Percentiles rank a stretch among this genome's conserved stretches.
Conservation (phyloP, 495 filamentous ascomycete species). For the Annulohypoxylon maeteangense region DNA sequence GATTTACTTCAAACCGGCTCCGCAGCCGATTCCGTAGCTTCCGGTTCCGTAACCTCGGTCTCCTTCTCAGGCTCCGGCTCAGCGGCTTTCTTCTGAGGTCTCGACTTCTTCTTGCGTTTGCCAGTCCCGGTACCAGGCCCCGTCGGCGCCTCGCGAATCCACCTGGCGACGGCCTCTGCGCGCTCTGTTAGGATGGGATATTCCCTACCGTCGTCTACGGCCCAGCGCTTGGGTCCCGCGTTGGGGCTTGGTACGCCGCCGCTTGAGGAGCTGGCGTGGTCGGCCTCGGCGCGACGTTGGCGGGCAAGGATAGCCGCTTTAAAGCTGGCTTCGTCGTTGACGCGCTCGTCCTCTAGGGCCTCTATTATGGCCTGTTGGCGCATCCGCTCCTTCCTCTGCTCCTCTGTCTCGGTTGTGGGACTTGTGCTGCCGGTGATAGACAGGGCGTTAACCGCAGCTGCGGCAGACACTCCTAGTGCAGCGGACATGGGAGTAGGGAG, state of each 20-base stretch:
- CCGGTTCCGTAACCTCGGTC: constrained; percentile 14
- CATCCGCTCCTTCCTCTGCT: constrained; percentile 63
- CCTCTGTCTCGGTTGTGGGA: constrained; percentile 50
- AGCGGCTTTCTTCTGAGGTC: constrained; percentile 39
- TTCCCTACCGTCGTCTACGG: constrained; percentile 71
- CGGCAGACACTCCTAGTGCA: constrained; percentile 32
- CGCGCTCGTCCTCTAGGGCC: constrained; percentile 70
- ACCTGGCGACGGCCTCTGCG: constrained; percentile 71
- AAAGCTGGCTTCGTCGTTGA: constrained; percentile 71
- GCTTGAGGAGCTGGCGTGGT: constrained; percentile 36
- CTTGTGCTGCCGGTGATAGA: constrained; percentile 28
- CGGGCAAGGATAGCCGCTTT: constrained; percentile 68
- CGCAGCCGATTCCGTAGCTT: not conserved
- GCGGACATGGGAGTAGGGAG: constrained; percentile 58
- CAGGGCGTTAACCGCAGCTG: constrained; percentile 32
- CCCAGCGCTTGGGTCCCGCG: constrained; percentile 67
- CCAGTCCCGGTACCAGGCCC: constrained; percentile 47
- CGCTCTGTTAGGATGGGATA: constrained; percentile 76
- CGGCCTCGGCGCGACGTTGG: constrained; percentile 62
- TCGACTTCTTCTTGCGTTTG: constrained; percentile 57
- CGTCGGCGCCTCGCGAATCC: constrained; percentile 72
- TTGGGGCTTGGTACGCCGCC: constrained; percentile 40
- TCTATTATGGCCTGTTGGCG: constrained; percentile 73
- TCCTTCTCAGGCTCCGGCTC: constrained; percentile 26
- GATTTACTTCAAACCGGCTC: constrained; percentile 10